Evolutionary conservation across 1,139 yeast genomes (phyloP).

Genomic region (Lodderomyces orthopsilosis): DNA sequence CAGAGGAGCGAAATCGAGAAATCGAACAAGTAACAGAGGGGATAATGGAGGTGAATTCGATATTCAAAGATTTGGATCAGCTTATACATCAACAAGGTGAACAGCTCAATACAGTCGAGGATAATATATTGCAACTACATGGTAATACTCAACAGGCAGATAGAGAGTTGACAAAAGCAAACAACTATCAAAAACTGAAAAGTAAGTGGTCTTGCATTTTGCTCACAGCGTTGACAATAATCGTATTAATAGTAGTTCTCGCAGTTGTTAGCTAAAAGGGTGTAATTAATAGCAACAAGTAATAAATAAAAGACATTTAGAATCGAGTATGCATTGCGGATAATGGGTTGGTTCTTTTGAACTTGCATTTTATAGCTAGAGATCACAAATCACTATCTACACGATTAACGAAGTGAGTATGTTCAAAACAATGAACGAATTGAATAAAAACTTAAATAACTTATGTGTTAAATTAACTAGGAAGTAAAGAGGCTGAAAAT

Average conservation of each 20-base stretch:
- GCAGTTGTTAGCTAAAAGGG: slow-evolving; percentile 33
- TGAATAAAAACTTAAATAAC: no score
- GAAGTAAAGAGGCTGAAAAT: no score
- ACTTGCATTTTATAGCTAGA: no score
- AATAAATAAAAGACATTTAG: background rate
- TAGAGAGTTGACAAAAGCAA: slow-evolving; percentile 67
- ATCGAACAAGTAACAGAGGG: slow-evolving; percentile 73
- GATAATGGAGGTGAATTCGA: slow-evolving; percentile 77
- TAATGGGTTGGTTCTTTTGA: no score
- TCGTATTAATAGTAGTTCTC: slow-evolving; percentile 38
- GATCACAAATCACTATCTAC: no score
- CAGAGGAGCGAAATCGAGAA: slow-evolving; percentile 72
- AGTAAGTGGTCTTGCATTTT: slow-evolving; percentile 74
- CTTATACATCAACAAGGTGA: slow-evolving; percentile 82
- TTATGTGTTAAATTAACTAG: no score
- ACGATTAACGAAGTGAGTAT: no score
- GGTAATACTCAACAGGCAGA: slow-evolving; percentile 69
- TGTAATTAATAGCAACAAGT: no score
- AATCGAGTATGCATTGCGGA: no score
- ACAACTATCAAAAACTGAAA: slow-evolving; percentile 66
- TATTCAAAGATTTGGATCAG: slow-evolving; percentile 75
- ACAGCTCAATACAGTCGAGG: slow-evolving; percentile 79
- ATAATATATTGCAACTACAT: slow-evolving; percentile 65
- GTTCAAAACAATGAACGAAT: no score
- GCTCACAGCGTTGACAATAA: slow-evolving; percentile 43